Evolutionary conservation across 2,329 filamentous ascomycete species (phyloP), one percentile per base, ranked within the genome.

Genomic region (Pestalotiopsis fici): DNA sequence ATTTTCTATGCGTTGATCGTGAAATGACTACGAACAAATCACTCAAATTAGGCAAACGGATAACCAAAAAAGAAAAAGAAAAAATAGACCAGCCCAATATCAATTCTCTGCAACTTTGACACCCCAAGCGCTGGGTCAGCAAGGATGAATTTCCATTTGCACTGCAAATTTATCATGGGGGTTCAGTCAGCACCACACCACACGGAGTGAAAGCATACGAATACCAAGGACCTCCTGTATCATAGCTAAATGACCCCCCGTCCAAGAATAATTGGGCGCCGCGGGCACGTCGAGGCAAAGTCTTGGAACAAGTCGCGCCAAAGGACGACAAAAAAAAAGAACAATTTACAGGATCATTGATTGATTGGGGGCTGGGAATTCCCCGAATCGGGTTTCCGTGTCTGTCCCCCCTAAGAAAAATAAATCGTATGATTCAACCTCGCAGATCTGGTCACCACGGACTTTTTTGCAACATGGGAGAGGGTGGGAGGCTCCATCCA

Each of bases 401-500:
- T n/a, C n/a, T n/a, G 18, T 50, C 9, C 18, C 43, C 59, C 31
- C 25, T 31, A 50, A 21, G 43, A 50, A 50, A 21, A 2, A 11
- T n/a, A 7, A 60, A 62, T 62, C 62, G 43, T 64, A 64, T 35
- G 62, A 64, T 64, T 11, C 18, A 28, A 13, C 47, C 13, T 15
- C 12, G 43, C 43, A 21, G 21, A 64, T 55, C 62, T 64, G 59
- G 37, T 62, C 59, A 62, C 59, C 59, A 62, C 59, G 25, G 59
- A 62, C 39, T n/a, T 50, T 18, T 9, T 35, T 35, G 1, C 31
- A 35, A 35, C 31, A 35, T 35, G 31, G 31, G 31, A 35, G 11
- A 35, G 31, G 31, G 31, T 35, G 31, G 31, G 5, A 11, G 31
- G 31, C 31, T 47, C 21, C 35, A 15, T 47, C n/a, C 21, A 62